These are phyloP conservation scores for Aspergillus homomorphus DNA, from an alignment of 495 filamentous ascomycete species.

Conservation along the genomic window DNA sequence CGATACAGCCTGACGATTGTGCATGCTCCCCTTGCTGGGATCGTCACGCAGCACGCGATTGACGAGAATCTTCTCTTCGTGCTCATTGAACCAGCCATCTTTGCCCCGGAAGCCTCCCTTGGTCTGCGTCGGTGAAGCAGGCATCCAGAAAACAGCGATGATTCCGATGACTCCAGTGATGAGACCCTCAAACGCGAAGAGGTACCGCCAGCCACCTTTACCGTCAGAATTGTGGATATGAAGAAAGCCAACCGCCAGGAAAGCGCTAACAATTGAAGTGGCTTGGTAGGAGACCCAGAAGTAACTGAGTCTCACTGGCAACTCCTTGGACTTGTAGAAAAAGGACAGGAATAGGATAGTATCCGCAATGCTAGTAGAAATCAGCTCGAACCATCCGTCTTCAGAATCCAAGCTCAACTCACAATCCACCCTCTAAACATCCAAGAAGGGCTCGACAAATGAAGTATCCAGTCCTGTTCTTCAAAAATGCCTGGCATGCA, in stretches of 20 bases:
- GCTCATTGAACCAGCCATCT: conserved; percentile 68
- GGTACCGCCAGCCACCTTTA: conserved; percentile 68
- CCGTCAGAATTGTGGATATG: conserved; percentile 60
- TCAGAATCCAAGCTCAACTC: conserved; percentile 30
- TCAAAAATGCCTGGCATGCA: conserved; percentile 62
- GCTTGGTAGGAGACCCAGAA: conserved; percentile 71
- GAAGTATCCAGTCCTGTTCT: conserved; percentile 59
- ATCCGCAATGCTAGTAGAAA: conserved; percentile 36
- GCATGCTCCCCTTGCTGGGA: conserved; percentile 62
- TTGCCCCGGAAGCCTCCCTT: conserved; percentile 64
- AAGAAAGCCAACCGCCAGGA: conserved; percentile 70
- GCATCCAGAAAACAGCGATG: conserved; percentile 64
- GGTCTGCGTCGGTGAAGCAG: conserved; percentile 69
- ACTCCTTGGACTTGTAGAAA: conserved; percentile 68
- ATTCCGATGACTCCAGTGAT: conserved; percentile 64
- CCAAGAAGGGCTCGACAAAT: conserved; percentile 64
- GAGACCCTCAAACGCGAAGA: conserved; percentile 56
- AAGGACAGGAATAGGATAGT: conserved; percentile 69
- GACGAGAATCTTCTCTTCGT: conserved; percentile 66
- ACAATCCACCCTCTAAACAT: conserved; percentile 73
- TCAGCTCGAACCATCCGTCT: background rate
- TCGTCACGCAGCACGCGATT: conserved; percentile 75
- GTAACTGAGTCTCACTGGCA: conserved; percentile 61
- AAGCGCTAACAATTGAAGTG: conserved; percentile 63
- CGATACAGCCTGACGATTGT: conserved; percentile 59